A percentile compares a stretch with the other conserved stretches of the same genome.
These are phyloP conservation scores for Kalmanozyma brasiliensis DNA, from an alignment of 1,284 basidiomycete genomes.

Conservation along the genomic window DNA sequence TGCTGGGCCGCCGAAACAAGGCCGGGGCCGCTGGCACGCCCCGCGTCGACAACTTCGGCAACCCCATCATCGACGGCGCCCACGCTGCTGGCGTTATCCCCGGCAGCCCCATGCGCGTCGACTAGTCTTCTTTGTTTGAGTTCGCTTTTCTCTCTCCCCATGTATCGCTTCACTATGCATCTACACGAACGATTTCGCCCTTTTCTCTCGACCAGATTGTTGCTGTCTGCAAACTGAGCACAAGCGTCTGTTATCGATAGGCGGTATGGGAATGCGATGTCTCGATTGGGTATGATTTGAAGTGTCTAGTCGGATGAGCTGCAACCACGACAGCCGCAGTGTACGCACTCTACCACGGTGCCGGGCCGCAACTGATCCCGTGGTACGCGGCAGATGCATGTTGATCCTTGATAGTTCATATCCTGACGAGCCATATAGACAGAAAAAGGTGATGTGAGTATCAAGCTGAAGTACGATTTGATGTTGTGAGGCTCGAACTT, in stretches of 20 bases:
- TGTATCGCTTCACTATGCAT: not conserved
- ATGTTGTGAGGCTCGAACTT: conserved; percentile 55
- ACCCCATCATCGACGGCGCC: conserved; percentile 43
- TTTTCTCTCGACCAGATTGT: not conserved
- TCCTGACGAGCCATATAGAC: conserved; percentile 73
- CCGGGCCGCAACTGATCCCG: conserved; percentile 90
- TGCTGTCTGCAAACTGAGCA: no score
- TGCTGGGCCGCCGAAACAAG: conserved; percentile 61
- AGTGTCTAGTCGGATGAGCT: conserved; percentile 54
- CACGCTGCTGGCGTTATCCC: conserved; percentile 49
- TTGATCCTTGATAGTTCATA: conserved; percentile 99
- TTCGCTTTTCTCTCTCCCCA: not conserved
- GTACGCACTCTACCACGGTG: conserved; percentile 94
- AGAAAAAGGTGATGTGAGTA: not conserved
- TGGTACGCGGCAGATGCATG: conserved; percentile 96
- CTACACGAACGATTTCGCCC: not conserved
- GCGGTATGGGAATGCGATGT: not conserved
- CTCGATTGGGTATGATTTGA: conserved; percentile 2
- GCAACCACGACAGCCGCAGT: conserved; percentile 74
- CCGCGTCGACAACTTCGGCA: conserved; percentile 37
- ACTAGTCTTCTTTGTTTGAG: conserved; percentile 16
- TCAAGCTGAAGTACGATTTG: conserved; percentile 16
- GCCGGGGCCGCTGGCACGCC: conserved; percentile 15
- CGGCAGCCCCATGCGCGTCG: conserved; percentile 56
- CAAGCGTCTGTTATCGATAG: not conserved